A percentile compares a stretch with the other conserved stretches of the same genome.
Conservation (phyloP, 495 filamentous ascomycete species). For the Cercophora samala region DNA sequence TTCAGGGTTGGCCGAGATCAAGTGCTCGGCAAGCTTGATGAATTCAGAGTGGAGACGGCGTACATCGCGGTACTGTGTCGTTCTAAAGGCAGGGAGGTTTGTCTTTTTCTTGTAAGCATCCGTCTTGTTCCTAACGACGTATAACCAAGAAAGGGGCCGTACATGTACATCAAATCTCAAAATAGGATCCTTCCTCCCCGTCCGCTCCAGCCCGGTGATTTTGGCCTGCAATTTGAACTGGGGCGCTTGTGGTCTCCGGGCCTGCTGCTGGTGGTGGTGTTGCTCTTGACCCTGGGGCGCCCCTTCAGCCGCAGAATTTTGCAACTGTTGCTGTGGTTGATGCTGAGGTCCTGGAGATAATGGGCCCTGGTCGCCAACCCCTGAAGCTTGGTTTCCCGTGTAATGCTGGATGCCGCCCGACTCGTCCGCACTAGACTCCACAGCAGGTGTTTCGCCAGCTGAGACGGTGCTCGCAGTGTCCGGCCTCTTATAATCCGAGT, state of each 20-base stretch:
- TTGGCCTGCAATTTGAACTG: conserved; percentile 88
- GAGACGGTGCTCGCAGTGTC: conserved; percentile 41
- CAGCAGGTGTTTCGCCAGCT: conserved; percentile 19
- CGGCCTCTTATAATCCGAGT: conserved; percentile 35
- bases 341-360: conserved; percentile 24
- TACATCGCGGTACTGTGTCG: conserved; percentile 96
- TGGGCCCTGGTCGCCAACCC: conserved; percentile 19
- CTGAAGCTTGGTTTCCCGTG: conserved; percentile 15
- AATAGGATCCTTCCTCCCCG: conserved; percentile 92
- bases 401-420: conserved; percentile 13
- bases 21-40: conserved; percentile 86
- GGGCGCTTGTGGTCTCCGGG: conserved; percentile 52
- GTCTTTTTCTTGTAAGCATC: conserved; percentile 56
- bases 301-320: conserved; percentile 32
- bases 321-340: conserved; percentile 25
- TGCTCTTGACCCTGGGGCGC: conserved; percentile 40
- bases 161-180: conserved; percentile 97
- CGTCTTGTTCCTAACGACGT: conserved; percentile 10
- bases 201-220: conserved; percentile 87
- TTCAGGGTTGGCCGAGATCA: conserved; percentile 94
- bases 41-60: conserved; percentile 95
- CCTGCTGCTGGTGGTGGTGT: conserved; percentile 35
- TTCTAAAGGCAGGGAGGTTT: conserved; percentile 94
- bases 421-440: conserved; percentile 19
- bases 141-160: conserved; percentile 34